Conservation (phyloP, 306 rosid genomes). For the Canavalia ensiformis region DNA sequence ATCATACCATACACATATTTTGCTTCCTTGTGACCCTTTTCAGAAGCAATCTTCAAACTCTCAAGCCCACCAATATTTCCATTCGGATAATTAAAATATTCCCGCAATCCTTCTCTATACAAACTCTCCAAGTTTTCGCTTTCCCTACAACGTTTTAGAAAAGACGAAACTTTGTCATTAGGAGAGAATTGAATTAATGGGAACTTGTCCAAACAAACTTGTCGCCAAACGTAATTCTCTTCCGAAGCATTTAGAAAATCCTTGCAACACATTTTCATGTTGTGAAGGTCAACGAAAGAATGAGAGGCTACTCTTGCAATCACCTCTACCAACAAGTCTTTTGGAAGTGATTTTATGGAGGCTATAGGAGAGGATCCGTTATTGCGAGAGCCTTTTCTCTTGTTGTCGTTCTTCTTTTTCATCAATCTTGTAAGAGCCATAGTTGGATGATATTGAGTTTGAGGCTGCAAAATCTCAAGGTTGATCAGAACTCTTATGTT, state of each 20-base stretch:
- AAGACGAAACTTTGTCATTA: not conserved
- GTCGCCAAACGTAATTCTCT: not conserved
- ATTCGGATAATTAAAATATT: not conserved
- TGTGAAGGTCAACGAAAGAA: constrained; percentile 38
- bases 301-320: constrained; percentile 33
- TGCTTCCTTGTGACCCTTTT: constrained; percentile 46
- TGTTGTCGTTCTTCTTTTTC: not conserved
- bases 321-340: constrained; percentile 41
- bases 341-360: constrained; percentile 26
- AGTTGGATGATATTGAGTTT: not conserved
- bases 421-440: not conserved
- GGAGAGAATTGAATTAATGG: not conserved
- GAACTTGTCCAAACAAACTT: constrained; percentile 21
- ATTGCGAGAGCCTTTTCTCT: not conserved
- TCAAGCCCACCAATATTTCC: not conserved
- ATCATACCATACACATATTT: constrained; percentile 49
- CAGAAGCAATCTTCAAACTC: not conserved
- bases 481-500: not conserved
- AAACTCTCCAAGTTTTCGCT: constrained; percentile 37
- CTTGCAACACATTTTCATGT: constrained; percentile 29
- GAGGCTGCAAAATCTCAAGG: not conserved
- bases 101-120: constrained; percentile 38
- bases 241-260: constrained; percentile 25
- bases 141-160: not conserved
- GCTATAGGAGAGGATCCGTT: not conserved